Percentiles rank a stretch among this genome's conserved stretches.
Conservation (phyloP, 352 stramenopile genomes). For the Globisporangium okanoganense region DNA sequence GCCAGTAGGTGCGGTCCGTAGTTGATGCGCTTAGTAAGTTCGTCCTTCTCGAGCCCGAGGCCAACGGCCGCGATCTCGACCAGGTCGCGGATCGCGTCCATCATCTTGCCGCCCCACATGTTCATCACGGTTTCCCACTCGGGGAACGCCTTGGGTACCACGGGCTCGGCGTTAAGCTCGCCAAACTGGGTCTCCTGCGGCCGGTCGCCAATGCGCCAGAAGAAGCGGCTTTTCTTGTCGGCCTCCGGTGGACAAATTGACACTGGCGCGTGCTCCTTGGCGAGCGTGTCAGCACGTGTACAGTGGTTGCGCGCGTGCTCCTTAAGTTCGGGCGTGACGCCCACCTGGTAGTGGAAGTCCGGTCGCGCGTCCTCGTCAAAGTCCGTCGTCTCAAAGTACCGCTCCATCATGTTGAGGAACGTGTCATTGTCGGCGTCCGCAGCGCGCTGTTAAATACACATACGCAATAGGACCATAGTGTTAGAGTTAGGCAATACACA, state of each 20-base stretch:
- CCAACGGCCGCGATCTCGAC: constrained; percentile 87
- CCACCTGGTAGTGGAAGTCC: constrained; percentile 88
- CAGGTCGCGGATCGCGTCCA: constrained; percentile 71
- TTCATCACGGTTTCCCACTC: constrained; percentile 90
- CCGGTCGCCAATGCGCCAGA: constrained; percentile 89
- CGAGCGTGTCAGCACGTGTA: constrained; percentile 40
- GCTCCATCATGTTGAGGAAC: constrained; percentile 94
- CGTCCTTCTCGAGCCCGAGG: constrained; percentile 78
- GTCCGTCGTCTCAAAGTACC: constrained; percentile 89
- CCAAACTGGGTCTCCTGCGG: constrained; percentile 71
- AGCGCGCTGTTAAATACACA: constrained; percentile 31
- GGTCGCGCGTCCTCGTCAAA: constrained; percentile 86
- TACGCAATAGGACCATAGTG: too few relatives aligned
- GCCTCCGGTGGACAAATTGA: constrained; percentile 86
- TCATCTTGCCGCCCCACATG: constrained; percentile 91
- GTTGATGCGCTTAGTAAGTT: constrained; percentile 74
- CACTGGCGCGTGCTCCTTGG: constrained; percentile 61
- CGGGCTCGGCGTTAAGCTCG: constrained; percentile 85
- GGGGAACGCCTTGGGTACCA: constrained; percentile 80
- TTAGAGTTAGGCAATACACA: too few relatives aligned
- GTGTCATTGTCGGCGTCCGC: constrained; percentile 68
- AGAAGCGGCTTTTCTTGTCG: constrained; percentile 94
- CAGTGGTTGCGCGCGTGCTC: constrained; percentile 88
- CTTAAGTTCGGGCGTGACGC: constrained; percentile 84
- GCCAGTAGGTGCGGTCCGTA: constrained; percentile 88